Evolutionary conservation across 2,329 filamentous ascomycete genomes (phyloP), one percentile per base, ranked within the genome.

Genomic region (Cryphonectria carpinicola): DNA sequence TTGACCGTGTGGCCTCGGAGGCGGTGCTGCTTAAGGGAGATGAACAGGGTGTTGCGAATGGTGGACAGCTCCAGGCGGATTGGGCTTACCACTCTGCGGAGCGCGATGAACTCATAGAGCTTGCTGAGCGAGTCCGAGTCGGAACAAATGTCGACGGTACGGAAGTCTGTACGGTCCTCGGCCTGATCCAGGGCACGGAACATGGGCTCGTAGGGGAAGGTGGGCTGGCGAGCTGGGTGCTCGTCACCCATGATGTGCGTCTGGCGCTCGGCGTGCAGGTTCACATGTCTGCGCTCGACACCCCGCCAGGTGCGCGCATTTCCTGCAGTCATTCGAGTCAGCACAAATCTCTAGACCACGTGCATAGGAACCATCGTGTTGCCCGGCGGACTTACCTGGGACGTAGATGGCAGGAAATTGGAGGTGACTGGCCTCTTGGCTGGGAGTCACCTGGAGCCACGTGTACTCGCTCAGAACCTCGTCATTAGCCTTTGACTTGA

Each of bases 61-160:
- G 25, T 69, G 14, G 54, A n/a, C 10, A 72, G 71, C 54, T 72
- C 69, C 41, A 72, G 66, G n/a, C 71, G 69, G 66, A 71, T 66
- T 11, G 66, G 46, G 5, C 58, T 35, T 11, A 22, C 17, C 22
- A 19, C 28, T 25, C 17, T 49, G n/a, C 32, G 25, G 54, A 46
- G 22, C 28, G 65, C 52, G 25, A 70, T 61, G 46, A 71, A 71
- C 8, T 52, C 37, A 5, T 69, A 54, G 8, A 72, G 71, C 49
- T 62, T 37, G 17, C 43, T 41, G 4, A 72, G 63, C 1, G 71
- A 68, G 25, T 58, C 49, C 37, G 56, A 37, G 64, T 71, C 71
- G 28, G 71, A 68, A 11, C 70, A 37, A 35, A 72, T 37, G 66
- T 71, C 71, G 28, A 68, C 41, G 6, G 52, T 32, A 11, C 19